Evolutionary conservation across 2,329 filamentous ascomycete species (phyloP).

Genomic region (Colletotrichum simmondsii): DNA sequence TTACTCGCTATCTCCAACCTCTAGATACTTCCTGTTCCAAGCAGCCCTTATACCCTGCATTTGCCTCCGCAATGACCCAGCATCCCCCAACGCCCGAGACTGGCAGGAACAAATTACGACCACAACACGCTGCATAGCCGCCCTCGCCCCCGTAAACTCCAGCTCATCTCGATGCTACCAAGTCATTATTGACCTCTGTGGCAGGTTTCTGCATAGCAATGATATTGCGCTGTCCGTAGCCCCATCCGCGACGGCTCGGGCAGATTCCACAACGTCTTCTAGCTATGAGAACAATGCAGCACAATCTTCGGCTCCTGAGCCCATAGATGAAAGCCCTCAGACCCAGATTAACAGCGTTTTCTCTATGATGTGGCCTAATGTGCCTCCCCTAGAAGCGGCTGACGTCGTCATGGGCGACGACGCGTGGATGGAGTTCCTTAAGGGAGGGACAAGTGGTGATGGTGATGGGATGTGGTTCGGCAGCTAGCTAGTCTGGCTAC

Average conservation of each 20-base stretch:
- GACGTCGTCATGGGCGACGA: conserved; percentile 51
- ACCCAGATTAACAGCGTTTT: conserved; percentile 55
- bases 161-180: conserved; percentile 54
- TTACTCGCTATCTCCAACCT: background rate
- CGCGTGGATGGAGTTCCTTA: conserved; percentile 49
- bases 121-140: conserved; percentile 48
- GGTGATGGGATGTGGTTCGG: conserved; percentile 17
- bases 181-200: conserved; percentile 54
- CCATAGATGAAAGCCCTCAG: conserved; percentile 51
- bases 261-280: background rate
- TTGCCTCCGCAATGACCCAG: conserved; percentile 55
- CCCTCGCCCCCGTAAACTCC: conserved; percentile 50
- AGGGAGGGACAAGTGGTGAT: conserved; percentile 33
- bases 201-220: conserved; percentile 43
- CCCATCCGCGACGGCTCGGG: background rate
- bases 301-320: conserved; percentile 13
- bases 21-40: conserved; percentile 60
- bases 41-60: conserved; percentile 59
- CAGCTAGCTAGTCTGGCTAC: background rate
- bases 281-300: background rate
- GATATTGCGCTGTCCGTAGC: background rate
- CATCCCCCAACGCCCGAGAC: conserved; percentile 45
- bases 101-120: conserved; percentile 54
- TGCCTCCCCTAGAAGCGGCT: conserved; percentile 47
- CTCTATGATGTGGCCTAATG: conserved; percentile 59